A percentile compares a stretch with the other conserved stretches of the same genome.
These are phyloP conservation scores for Podaxis pistillaris DNA, from an alignment of 768 basidiomycete genomes.

Conservation along the genomic window DNA sequence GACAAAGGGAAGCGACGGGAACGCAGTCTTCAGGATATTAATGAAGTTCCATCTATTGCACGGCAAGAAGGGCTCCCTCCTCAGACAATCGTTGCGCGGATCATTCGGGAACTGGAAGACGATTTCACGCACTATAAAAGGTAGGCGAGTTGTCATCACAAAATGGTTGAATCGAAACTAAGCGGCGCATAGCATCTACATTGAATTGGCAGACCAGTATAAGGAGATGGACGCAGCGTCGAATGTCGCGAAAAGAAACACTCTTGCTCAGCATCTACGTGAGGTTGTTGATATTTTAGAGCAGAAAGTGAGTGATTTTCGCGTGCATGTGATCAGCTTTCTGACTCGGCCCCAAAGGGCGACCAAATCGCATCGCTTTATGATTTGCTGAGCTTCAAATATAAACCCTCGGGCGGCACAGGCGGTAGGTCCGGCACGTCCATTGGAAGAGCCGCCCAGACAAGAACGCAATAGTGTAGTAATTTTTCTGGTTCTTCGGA, in stretches of 20 bases:
- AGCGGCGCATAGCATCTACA: conserved; percentile 65
- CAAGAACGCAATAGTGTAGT: conserved; percentile 6
- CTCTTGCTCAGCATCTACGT: conserved; percentile 83
- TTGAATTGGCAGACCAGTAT: conserved; percentile 91
- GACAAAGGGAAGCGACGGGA: conserved; percentile 33
- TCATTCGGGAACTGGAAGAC: conserved; percentile 87
- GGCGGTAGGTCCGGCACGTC: not conserved
- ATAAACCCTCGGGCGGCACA: conserved; percentile 43
- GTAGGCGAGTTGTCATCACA: conserved; percentile 43
- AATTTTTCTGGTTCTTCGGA: not conserved
- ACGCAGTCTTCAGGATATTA: conserved; percentile 25
- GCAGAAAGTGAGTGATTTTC: conserved; percentile 62
- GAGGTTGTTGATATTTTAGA: conserved; percentile 93
- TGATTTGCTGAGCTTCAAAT: conserved; percentile 75
- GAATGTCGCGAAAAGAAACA: conserved; percentile 76
- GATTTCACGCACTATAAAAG: conserved; percentile 95
- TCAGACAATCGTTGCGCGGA: conserved; percentile 82
- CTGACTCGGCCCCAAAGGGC: conserved; percentile 48
- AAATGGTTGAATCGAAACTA: conserved; percentile 5
- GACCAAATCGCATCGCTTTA: conserved; percentile 94
- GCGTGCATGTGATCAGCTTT: not conserved
- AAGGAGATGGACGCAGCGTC: conserved; percentile 83
- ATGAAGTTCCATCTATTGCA: conserved; percentile 29
- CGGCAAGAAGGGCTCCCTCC: conserved; percentile 59
- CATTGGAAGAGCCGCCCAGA: not conserved